Percentiles rank a stretch among this genome's conserved stretches.
Evolutionary conservation across 495 filamentous ascomycete genomes (phyloP).

Genomic region (Articulospora tetracladia): DNA sequence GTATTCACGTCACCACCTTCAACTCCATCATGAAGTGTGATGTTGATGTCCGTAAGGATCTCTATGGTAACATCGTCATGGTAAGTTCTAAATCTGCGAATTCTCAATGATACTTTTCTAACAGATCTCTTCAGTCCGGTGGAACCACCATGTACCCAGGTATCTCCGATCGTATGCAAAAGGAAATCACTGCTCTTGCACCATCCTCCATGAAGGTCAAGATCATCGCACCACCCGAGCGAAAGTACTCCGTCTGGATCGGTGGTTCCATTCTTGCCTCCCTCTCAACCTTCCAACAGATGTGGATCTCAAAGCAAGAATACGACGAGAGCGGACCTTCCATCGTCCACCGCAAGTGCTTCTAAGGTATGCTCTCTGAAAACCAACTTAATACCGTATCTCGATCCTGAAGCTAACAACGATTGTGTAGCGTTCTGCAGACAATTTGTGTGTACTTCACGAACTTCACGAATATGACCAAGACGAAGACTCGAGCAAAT

Average conservation of each 20-base stretch:
- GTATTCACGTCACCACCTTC: constrained; percentile 99
- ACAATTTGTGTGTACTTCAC: constrained; percentile 24
- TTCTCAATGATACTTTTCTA: constrained; percentile 9
- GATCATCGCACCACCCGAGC: constrained; percentile 96
- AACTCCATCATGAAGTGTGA: constrained; percentile 99
- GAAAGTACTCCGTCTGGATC: constrained; percentile 99
- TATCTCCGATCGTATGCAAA: constrained; percentile 99
- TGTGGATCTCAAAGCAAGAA: constrained; percentile 99
- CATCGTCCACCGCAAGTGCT: constrained; percentile 99
- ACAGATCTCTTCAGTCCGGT: constrained; percentile 64
- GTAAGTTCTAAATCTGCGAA: constrained; percentile 49
- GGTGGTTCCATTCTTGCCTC: constrained; percentile 99
- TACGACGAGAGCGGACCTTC: constrained; percentile 99
- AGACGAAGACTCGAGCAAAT: constrained; percentile 27
- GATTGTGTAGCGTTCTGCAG: constrained; percentile 10
- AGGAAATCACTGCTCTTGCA: constrained; percentile 99
- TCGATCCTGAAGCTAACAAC: neutral
- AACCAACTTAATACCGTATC: neutral
- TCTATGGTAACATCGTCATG: constrained; percentile 99
- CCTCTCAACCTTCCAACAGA: constrained; percentile 99
- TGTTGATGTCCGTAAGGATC: constrained; percentile 98
- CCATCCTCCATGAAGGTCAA: constrained; percentile 99
- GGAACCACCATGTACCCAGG: constrained; percentile 99
- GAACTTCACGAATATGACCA: constrained; percentile 32
- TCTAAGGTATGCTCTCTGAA: constrained; percentile 65